These are phyloP conservation scores for Blepharisma japonicum DNA, from an alignment of 73 alveolate species.

Conservation along the genomic window DNA sequence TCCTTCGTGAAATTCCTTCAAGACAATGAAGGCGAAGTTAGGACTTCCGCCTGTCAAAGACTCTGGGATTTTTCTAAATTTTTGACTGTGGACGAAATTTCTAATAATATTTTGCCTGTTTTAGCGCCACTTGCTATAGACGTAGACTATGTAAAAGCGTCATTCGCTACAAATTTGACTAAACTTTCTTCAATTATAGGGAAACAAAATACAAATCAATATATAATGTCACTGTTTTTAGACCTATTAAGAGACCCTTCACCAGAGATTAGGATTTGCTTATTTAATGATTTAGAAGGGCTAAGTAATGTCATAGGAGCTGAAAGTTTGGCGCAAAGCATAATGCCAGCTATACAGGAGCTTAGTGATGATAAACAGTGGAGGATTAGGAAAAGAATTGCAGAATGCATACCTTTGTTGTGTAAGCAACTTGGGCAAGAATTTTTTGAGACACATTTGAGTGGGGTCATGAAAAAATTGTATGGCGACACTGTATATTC, in stretches of 20 bases:
- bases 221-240: slow-evolving; percentile 54
- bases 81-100: slow-evolving; percentile 47
- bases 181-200: slow-evolving; percentile 69
- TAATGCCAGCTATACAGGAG: slow-evolving; percentile 76
- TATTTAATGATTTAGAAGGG: slow-evolving; percentile 58
- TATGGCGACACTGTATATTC: slow-evolving; percentile 50
- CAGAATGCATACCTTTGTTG: slow-evolving; percentile 72
- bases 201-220: slow-evolving; percentile 56
- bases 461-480: slow-evolving; percentile 45
- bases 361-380: slow-evolving; percentile 76
- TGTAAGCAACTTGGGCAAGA: slow-evolving; percentile 74
- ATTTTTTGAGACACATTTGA: slow-evolving; percentile 58
- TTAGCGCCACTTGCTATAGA: slow-evolving; percentile 68
- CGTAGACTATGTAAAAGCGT: slow-evolving; percentile 60
- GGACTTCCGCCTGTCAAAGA: slow-evolving; percentile 63
- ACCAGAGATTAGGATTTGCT: slow-evolving; percentile 62
- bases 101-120: slow-evolving; percentile 54
- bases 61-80: slow-evolving; percentile 49
- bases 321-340: slow-evolving; percentile 62
- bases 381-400: slow-evolving; percentile 75
- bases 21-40: slow-evolving; percentile 64
- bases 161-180: slow-evolving; percentile 74
- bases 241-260: slow-evolving; percentile 56
- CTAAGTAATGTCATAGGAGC: slow-evolving; percentile 64
- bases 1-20: slow-evolving; percentile 39